Evolutionary conservation across 176 grass and related monocot species (phyloP).

Genomic region (Pharus latifolius): DNA sequence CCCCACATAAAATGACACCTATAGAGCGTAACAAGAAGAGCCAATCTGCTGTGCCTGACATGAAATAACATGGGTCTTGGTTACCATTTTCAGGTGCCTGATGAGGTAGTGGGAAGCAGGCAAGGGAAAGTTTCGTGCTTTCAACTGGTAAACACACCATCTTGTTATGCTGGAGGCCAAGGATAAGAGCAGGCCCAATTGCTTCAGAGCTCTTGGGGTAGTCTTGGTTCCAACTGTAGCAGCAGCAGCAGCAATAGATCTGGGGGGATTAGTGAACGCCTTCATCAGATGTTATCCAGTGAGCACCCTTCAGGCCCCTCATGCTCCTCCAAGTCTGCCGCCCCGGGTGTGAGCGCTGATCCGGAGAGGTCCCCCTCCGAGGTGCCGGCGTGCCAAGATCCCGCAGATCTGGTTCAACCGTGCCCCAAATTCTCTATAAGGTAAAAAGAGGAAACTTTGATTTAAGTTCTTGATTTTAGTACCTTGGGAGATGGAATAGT

Average conservation of each 20-base stretch:
- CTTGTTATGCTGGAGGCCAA: constrained; percentile 80
- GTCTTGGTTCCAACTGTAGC: constrained; percentile 33
- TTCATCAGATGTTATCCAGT: constrained; percentile 93
- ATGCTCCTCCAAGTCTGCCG: constrained; percentile 54
- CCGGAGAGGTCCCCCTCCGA: constrained; percentile 16
- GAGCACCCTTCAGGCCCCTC: constrained; percentile 53
- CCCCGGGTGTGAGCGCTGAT: constrained; percentile 25
- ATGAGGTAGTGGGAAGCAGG: constrained; percentile 16
- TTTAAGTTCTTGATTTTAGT: constrained; percentile 1
- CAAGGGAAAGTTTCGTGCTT: constrained; percentile 28
- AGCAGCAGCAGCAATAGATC: constrained; percentile 23
- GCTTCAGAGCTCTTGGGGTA: constrained; percentile 66
- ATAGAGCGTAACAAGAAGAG: constrained; percentile 11
- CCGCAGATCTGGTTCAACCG: constrained; percentile 45
- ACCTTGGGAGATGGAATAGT: constrained; percentile 22
- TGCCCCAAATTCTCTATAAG: constrained; percentile 84
- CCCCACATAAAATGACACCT: constrained; percentile 80
- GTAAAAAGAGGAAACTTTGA: constrained; percentile 34
- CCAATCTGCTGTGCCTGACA: constrained; percentile 36
- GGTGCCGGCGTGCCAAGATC: constrained; percentile 15
- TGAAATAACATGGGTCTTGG: constrained; percentile 67
- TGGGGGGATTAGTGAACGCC: constrained; percentile 38
- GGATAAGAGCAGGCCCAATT: constrained; percentile 71
- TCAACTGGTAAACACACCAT: constrained; percentile 32
- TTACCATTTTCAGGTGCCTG: constrained; percentile 33